Base-by-base conservation (phyloP, 805 yeast genomes). In the Candida khao-thaluensis region DNA sequence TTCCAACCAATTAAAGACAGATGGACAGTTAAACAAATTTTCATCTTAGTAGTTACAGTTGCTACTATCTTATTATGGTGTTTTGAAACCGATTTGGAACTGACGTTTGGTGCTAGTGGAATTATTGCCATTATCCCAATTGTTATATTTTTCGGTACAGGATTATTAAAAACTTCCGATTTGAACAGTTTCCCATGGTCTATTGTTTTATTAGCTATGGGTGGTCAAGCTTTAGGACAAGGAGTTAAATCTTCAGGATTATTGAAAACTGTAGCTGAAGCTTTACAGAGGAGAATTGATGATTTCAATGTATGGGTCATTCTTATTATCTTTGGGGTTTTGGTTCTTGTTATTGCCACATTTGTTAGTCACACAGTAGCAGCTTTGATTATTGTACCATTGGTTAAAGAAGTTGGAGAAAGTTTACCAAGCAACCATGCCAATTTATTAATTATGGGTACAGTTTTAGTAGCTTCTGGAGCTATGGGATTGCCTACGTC, bases 181-280 rank as follows among this genome's bases (percentile, higher is more conserved):
- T 64, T 74, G 43, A 73, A 73, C 56, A 70, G 68, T 43, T 73
- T 66, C 53, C 79, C 79, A 9, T 74, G 79, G 79, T 60, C 70
- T n/a, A 74, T 74, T 47, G 76, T 74, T 12, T 62, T 72, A 36
- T 64, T 74, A 48, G 78, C 78, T 1, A 74, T 73, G 77, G 79
- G 79, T 39, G 79, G 79, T 51, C 64, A 71, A 43, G 77, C 77
- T 3, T 61, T 74, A 38, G 79, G 79, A 40, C 70, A 66, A 39
- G 77, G 76, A 18, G 73, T 74, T 11, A 59, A 71, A 0, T 71
- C 76, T 0, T 71, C 77, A 2, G 78, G 79, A 4, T 59, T 74
- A 39, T 58, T 74, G 38, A 56, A 57, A 21, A 70, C 76, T 8
- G 69, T 73, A 42, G 78, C 78, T 10, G 53, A 51, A 8, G 63